phyloP scores from a whole-genome alignment of 108 stramenopile species.

The Aureococcus anophagefferens region DNA sequence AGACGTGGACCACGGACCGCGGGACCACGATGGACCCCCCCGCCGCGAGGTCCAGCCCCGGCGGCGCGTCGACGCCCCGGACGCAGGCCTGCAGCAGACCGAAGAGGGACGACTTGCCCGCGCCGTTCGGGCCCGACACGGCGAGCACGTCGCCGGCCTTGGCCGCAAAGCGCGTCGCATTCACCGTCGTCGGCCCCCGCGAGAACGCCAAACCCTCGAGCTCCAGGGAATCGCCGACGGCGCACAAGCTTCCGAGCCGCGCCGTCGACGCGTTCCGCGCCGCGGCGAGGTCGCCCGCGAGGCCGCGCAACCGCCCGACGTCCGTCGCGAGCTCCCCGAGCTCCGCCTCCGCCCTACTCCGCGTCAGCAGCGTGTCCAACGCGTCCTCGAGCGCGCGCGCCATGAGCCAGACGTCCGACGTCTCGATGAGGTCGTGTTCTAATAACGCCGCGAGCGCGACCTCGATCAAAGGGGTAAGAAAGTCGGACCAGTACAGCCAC shows the following conservation, averaged over 20 bases:
- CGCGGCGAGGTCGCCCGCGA: neutral
- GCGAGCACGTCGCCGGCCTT: neutral
- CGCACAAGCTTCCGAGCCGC: neutral
- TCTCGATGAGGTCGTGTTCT: neutral
- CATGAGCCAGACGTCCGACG: neutral
- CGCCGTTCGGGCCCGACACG: neutral
- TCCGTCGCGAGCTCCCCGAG: neutral
- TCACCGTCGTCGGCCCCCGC: neutral
- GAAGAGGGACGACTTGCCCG: neutral
- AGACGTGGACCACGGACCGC: neutral
- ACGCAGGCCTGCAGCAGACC: neutral
- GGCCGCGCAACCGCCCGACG: neutral
- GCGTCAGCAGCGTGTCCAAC: neutral
- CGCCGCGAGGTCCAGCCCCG: neutral
- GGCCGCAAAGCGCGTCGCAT: neutral
- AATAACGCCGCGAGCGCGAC: neutral
- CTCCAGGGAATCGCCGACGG: neutral
- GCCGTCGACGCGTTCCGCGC: too few species aligned
- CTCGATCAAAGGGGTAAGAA: neutral
- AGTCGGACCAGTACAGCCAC: neutral
- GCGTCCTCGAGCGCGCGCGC: neutral
- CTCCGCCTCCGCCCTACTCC: neutral
- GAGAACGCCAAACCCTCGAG: neutral
- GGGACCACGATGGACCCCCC: too few species aligned
- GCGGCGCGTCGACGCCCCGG: neutral